A percentile compares a stretch with the other conserved stretches of the same genome.
Evolutionary conservation across 2,329 filamentous ascomycete species (phyloP).

Genomic region (Periglandula ipomoeae): DNA sequence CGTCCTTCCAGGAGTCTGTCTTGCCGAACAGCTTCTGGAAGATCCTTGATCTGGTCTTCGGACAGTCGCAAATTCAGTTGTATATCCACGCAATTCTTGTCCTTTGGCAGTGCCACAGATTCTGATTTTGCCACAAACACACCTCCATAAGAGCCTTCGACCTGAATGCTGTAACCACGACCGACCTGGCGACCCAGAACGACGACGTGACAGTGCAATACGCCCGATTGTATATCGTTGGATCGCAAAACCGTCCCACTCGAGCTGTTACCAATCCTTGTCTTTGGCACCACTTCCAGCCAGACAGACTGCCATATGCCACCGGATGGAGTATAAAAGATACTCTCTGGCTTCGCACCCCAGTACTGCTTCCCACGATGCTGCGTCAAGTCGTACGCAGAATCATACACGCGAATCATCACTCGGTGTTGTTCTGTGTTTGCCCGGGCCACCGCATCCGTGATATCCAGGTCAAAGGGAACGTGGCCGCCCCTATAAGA

Average conservation of each 20-base stretch:
- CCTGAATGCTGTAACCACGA: conserved; percentile 37
- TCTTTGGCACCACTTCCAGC: conserved; percentile 44
- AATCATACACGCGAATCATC: conserved; percentile 52
- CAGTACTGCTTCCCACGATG: conserved; percentile 61
- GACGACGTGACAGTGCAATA: conserved; percentile 40
- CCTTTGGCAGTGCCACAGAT: conserved; percentile 33
- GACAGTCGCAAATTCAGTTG: conserved; percentile 40
- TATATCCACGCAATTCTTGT: conserved; percentile 38
- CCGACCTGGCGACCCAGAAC: conserved; percentile 39
- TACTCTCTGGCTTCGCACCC: conserved; percentile 49
- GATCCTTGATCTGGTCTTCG: conserved; percentile 27
- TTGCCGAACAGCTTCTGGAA: conserved; percentile 29
- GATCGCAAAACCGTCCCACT: conserved; percentile 48
- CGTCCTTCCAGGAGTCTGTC: conserved; percentile 37
- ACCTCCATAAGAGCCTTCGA: conserved; percentile 44
- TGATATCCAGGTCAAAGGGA: conserved; percentile 49
- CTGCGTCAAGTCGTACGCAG: conserved; percentile 54
- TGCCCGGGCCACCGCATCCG: conserved; percentile 31
- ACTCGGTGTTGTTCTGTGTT: conserved; percentile 28
- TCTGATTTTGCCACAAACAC: conserved; percentile 33
- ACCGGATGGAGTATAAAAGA: conserved; percentile 49
- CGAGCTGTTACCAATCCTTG: conserved; percentile 45
- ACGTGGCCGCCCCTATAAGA: conserved; percentile 51
- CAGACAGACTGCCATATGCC: conserved; percentile 51
- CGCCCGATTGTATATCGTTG: conserved; percentile 42